Percentiles rank a stretch among this genome's conserved stretches.
Conservation (phyloP, 495 filamentous ascomycete species). For the Aspergillus affinis region DNA sequence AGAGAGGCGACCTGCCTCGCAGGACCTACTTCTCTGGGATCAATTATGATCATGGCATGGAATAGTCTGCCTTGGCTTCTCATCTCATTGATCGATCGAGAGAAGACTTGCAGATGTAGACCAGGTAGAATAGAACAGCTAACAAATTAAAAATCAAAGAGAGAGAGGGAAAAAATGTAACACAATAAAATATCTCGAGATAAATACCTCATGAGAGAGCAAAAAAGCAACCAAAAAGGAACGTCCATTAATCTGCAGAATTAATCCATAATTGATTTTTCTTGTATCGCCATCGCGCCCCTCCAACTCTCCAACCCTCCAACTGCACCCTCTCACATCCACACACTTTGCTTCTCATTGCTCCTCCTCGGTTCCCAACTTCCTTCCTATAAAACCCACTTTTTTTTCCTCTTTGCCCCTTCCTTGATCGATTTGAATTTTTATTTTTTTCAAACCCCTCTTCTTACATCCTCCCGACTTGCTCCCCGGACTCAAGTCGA, state of each 20-base stretch:
- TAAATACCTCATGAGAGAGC: background rate
- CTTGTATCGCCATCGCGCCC: background rate
- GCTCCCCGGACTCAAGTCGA: background rate
- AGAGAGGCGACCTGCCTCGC: background rate
- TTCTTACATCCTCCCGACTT: background rate
- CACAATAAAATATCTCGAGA: background rate
- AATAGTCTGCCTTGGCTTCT: background rate
- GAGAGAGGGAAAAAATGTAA: background rate
- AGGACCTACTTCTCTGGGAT: background rate
- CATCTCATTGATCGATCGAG: no score
- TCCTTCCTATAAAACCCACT: background rate
- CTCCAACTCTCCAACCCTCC: no score
- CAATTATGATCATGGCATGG: background rate
- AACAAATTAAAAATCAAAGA: no score
- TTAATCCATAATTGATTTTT: background rate
- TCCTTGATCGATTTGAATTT: background rate
- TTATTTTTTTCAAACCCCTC: background rate
- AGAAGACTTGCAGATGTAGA: no score
- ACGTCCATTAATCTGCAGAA: background rate
- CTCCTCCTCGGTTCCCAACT: background rate
- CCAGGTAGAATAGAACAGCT: background rate
- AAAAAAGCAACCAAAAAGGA: background rate
- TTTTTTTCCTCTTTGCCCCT: background rate
- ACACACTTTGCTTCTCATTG: no score
- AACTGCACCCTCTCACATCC: no score